Base-by-base conservation (phyloP, 129 eudicot genomes). In the Ambrosia artemisiifolia region DNA sequence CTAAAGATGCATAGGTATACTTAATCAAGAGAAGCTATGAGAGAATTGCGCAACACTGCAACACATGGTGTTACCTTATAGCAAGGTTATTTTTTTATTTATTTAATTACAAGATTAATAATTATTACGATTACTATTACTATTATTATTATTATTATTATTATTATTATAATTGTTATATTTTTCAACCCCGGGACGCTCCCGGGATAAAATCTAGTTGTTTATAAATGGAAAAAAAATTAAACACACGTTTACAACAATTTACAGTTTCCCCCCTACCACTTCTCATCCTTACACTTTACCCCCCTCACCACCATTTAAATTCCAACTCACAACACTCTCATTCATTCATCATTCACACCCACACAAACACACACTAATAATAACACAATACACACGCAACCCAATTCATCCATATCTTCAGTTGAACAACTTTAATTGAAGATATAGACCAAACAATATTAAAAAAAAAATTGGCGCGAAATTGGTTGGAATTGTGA, bases 301-400 rank as follows among this genome's bases (percentile, higher is more conserved):
- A 74, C 64, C 6, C 3, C 64, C 71, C 28, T 55, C 36, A 18
- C 13, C 50, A 24, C 12, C 65, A 69, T 70, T 14, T 70, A 77
- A 43, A 77, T 77, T 14, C 20, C 71, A 62, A 51, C 81, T 32
- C 76, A 40, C 59, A 36, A 14, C 16, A 65, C 56, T n/a, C 59
- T 42, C 57, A 13, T 57, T 33, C 42, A 24, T 24, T 0, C 0
- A 0, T 24, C 28, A 24, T 24, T 24, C 28, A 42, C 62, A 59
- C 64, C 12, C 69, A 16, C 20, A 68, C 55, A 57, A 57, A 57
- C 63, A 19, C 75, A 57, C 60, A 75, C 48, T 7, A 24, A 24
- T 24, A 24, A 24, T 24, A 13, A 5, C 24, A 7, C 44, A 8
- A 10, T 6, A 55, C 55, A 51, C 79, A 19, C 51, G 7, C 67